phyloP scores from a whole-genome alignment of 495 filamentous ascomycete species.

The Aspergillus campestris region DNA sequence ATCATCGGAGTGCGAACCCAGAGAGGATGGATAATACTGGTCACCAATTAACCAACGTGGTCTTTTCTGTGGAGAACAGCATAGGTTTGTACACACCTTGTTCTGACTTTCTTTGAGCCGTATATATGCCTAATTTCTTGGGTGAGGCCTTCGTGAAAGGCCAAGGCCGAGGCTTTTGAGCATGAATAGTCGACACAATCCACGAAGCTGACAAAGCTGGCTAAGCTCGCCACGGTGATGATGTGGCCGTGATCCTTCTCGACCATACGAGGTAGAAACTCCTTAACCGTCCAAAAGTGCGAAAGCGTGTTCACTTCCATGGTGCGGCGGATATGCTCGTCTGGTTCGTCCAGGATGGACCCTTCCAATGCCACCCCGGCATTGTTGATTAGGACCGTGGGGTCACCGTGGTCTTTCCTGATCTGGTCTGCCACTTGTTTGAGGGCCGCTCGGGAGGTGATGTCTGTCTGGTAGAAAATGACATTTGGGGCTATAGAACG shows the following conservation, averaged over 20 bases:
- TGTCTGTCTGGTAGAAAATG: conserved; percentile 16
- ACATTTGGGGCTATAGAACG: conserved; percentile 1
- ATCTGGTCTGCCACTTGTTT: conserved; percentile 21
- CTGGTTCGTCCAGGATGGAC: conserved; percentile 22
- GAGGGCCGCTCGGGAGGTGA: conserved; percentile 27
- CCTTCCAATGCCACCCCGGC: conserved; percentile 28
- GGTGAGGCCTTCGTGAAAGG: conserved; percentile 7
- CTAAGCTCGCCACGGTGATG: conserved; percentile 4
- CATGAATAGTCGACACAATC: conserved; percentile 2
- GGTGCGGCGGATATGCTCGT: conserved; percentile 14
- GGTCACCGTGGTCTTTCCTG: conserved; percentile 20
- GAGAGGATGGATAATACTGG: conserved; percentile 8
- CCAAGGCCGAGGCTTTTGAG: conserved; percentile 6
- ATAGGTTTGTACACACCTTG: background rate
- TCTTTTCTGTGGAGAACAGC: no score
- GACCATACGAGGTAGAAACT: conserved; percentile 8
- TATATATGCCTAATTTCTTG: conserved; percentile 5
- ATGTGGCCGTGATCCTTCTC: conserved; percentile 5
- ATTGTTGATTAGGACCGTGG: conserved; percentile 43
- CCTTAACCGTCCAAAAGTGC: conserved; percentile 4
- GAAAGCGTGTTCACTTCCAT: conserved; percentile 4
- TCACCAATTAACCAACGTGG: no score
- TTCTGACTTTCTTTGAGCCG: background rate
- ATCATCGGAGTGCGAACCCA: conserved; percentile 13
- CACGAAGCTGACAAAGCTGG: conserved; percentile 2